Evolutionary conservation across 805 yeast genomes (phyloP), one percentile per base, ranked within the genome.

Genomic region (Candida yuanshanica): DNA sequence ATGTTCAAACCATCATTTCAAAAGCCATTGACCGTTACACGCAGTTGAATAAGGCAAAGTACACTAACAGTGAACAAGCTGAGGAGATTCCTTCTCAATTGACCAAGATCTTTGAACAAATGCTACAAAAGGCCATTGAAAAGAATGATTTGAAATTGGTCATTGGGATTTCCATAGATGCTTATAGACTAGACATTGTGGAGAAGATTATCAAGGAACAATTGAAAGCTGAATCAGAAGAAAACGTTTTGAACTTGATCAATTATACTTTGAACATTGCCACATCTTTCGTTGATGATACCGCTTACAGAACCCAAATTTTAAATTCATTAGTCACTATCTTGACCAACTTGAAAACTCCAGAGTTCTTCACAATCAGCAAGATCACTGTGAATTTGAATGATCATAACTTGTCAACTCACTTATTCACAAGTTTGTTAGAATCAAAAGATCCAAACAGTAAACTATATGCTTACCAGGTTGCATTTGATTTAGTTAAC

Each of bases 401-500:
- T 61, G 95, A 88, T 60, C 67, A 78, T 33, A 65, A 68, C 9
- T 71, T 85, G 49, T 95, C 96, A 6, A 70, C 78, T 29, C 69
- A 73, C 41, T 66, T 89, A 36, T 86, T 91, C 62, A 73, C 74
- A 51, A 74, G 74, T 44, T 69, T 86, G 46, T 56, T 87, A 32
- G 52, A 56, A 4, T 47, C 59, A 3, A 61, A 57, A 11, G 63
- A 68, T n/a, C 63, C 71, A 37, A 62, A 61, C 25, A 60, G 69
- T 16, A 75, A 71, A 36, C 69, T 79, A 48, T 70, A 84, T 45
- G 95, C 95, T 3, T 86, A 79, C 63, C 99, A 93, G 69, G 86
- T 91, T 40, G 97, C 97, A 1, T 93, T 93, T 62, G 99, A 93
- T 62, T 74, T 93, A 45, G 97, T 90, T 7, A 81, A 80, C 41